Conservation (phyloP, 208 protist genomes). For the Angomonas deanei region DNA sequence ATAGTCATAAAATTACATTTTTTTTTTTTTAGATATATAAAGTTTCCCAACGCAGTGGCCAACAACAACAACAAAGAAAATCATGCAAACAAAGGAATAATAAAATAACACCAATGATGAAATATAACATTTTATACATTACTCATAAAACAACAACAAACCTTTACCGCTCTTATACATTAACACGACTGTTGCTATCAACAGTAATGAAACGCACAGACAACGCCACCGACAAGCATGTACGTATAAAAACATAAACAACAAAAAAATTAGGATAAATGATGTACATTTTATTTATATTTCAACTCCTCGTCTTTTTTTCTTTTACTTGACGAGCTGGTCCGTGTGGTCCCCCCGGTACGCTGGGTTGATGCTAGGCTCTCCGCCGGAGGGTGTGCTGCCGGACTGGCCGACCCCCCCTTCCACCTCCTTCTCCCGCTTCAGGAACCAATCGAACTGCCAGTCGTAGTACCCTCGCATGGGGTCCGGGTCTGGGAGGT, state of each 20-base stretch:
- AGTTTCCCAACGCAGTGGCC: too few relatives aligned
- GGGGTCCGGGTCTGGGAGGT: slow-evolving; percentile 21
- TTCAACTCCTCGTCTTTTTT: not conserved
- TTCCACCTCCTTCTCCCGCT: slow-evolving; percentile 51
- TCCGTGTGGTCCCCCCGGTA: not conserved
- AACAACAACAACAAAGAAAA: too few relatives aligned
- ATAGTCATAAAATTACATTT: not conserved
- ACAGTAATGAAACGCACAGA: slow-evolving; percentile 1
- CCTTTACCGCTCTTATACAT: not conserved
- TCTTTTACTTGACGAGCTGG: not conserved
- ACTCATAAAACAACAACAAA: not conserved
- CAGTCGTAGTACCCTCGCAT: slow-evolving; percentile 57
- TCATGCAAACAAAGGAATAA: too few relatives aligned
- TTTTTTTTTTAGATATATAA: too few relatives aligned
- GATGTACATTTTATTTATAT: not conserved
- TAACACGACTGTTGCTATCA: not conserved
- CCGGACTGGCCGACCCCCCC: not conserved
- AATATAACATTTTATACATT: not conserved
- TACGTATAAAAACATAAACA: not conserved
- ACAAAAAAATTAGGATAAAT: not conserved
- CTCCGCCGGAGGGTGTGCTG: not conserved
- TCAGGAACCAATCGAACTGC: slow-evolving; percentile 83
- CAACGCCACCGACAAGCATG: not conserved
- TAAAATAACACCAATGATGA: too few relatives aligned
- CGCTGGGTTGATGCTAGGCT: not conserved